Base-by-base conservation (phyloP, 345 rosid genomes). In the Sapria himalayana region DNA sequence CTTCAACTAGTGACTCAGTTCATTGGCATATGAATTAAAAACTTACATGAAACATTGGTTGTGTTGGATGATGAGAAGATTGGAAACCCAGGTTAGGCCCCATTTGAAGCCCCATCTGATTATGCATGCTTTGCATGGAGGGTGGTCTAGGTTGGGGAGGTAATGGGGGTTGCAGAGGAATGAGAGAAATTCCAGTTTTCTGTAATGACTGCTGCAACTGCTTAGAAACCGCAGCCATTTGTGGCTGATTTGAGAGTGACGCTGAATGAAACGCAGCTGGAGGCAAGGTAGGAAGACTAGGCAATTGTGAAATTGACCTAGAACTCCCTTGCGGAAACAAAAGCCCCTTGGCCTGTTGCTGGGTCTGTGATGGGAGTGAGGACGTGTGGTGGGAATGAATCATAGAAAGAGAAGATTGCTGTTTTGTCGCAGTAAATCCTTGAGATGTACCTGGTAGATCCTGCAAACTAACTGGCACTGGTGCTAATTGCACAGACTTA, bases 21-120 rank as follows among this genome's bases (percentile, higher is more conserved):
- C n/a, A n/a, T n/a, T n/a, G n/a, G n/a, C n/a, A n/a, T n/a, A n/a
- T n/a, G n/a, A 29, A 55, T 29, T 42, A 49, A 46, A 34, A 49
- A 44, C 92, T 74, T 55, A 89, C 95, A 62, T 71, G 93, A 72
- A 59, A 82, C 58, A 71, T 48, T 13, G 81, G 71, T 33, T 76
- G 92, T 41, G 81, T 65, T 45, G 34, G 63, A 65, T 72, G 86
- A 57, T 82, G 94, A 56, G 75, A 76, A 54, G 64, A 84, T 46
- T 74, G 93, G 57, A 64, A 79, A 41, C 79, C 86, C 54, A 54
- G 22, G 65, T 50, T 67, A 31, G 80, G 70, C 29, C 76, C 85
- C 69, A 74, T 60, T 37, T 64, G 60, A 8, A 65, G 66, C 29
- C 78, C 72, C 59, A 61, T 76, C 34, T 72, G 94, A 57, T 76